Evolutionary conservation across 2,329 filamentous ascomycete species (phyloP).

Genomic region (Ophiocordyceps sinensis): DNA sequence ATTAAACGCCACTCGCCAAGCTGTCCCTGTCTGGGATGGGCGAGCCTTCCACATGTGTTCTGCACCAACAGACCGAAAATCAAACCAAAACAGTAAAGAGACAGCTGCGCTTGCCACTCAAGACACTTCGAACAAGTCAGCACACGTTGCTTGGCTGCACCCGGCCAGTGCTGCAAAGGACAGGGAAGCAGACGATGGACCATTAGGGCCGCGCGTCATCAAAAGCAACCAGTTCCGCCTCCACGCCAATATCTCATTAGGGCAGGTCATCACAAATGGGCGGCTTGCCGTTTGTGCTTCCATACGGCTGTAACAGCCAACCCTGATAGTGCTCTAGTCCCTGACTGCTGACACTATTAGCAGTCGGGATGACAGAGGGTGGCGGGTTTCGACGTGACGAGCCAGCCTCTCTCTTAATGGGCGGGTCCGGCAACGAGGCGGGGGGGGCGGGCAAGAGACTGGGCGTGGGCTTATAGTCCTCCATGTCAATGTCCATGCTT

Average conservation of each 20-base stretch:
- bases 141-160: no score
- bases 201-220: no score
- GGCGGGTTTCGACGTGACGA: conserved; percentile 15
- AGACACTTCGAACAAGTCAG: no score
- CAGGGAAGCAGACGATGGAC: not conserved
- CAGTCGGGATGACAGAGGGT: conserved; percentile 14
- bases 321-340: conserved; percentile 20
- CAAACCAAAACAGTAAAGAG: no score
- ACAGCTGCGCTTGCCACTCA: no score
- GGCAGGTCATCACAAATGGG: conserved; percentile 19
- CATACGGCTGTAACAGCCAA: conserved; percentile 22
- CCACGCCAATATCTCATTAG: conserved; percentile 3
- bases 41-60: no score
- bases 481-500: not conserved
- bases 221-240: no score
- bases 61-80: no score
- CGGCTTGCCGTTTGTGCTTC: conserved; percentile 15
- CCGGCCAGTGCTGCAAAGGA: not conserved
- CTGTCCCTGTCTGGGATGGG: no score
- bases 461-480: conserved; percentile 2
- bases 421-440: conserved; percentile 21
- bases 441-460: conserved; percentile 23
- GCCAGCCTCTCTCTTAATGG: conserved; percentile 17
- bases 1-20: no score
- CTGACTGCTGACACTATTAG: conserved; percentile 16